Evolutionary conservation across 2,329 filamentous ascomycete species (phyloP).

Genomic region (Monosporascus sp.): DNA sequence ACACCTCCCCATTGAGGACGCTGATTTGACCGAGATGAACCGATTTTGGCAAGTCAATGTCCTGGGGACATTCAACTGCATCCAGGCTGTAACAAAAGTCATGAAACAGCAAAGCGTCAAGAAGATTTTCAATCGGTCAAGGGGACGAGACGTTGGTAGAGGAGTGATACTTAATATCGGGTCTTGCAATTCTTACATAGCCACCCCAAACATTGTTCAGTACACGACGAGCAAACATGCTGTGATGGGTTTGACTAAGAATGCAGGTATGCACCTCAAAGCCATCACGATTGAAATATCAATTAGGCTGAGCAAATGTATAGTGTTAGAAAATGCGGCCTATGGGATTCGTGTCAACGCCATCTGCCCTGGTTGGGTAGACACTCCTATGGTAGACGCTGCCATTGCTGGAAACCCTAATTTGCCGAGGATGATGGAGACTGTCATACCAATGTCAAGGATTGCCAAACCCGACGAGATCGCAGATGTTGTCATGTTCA

Average conservation of each 20-base stretch:
- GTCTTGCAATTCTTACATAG: constrained; percentile 4
- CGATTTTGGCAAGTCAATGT: constrained; percentile 9
- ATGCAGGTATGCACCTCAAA: constrained; percentile 1
- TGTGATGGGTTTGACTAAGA: constrained; percentile 6
- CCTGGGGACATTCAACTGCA: constrained; percentile 3
- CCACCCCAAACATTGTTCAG: constrained; percentile 5
- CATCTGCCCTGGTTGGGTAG: neutral
- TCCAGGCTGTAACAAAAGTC: constrained; percentile 1
- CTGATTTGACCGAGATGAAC: constrained; percentile 3
- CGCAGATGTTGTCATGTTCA: neutral
- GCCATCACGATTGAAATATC: no score
- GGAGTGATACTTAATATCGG: constrained; percentile 8
- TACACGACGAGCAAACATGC: constrained; percentile 6
- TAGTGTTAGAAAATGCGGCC: neutral
- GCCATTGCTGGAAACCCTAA: neutral
- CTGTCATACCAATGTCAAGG: neutral
- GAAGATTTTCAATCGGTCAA: neutral
- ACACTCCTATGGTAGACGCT: neutral
- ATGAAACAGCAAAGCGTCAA: constrained; percentile 3
- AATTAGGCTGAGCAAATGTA: no score
- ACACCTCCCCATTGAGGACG: neutral
- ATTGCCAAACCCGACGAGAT: neutral
- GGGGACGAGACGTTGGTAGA: constrained; percentile 1
- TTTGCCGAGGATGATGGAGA: neutral
- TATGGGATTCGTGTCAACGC: neutral